Evolutionary conservation across 139 green algal species (phyloP).

Genomic region (Coelastrella sp.): DNA sequence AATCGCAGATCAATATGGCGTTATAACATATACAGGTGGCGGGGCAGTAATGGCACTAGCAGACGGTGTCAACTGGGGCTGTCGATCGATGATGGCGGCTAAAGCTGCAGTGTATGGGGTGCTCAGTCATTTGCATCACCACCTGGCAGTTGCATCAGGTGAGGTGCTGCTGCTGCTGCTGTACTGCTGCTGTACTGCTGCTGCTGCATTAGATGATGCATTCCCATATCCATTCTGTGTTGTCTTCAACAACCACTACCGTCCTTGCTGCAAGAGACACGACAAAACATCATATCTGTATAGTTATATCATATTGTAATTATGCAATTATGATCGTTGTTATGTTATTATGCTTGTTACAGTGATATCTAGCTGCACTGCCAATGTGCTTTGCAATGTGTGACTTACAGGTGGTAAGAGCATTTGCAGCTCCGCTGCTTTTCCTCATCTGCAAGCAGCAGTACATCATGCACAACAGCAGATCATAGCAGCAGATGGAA

Average conservation of each 20-base stretch:
- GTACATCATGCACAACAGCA: conserved; percentile 53
- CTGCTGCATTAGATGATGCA: no score
- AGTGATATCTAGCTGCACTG: no score
- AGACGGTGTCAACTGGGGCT: conserved; percentile 65
- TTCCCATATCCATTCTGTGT: no score
- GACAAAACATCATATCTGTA: no score
- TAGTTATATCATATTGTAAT: no score
- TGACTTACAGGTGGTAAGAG: conserved; percentile 34
- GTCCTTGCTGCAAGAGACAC: no score
- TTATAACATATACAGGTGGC: conserved; percentile 41
- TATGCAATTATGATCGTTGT: no score
- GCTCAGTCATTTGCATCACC: conserved; percentile 49
- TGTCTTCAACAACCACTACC: no score
- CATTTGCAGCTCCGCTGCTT: conserved; percentile 45
- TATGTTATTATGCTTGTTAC: background rate
- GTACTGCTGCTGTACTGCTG: no score
- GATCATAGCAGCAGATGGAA: conserved; percentile 59
- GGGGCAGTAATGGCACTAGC: conserved; percentile 51
- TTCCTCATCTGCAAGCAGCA: conserved; percentile 47
- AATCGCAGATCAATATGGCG: conserved; percentile 61
- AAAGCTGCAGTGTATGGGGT: conserved; percentile 54
- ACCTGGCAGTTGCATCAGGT: conserved; percentile 45
- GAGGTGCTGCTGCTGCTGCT: background rate
- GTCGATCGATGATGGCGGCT: conserved; percentile 48
- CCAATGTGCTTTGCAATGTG: no score